phyloP scores from a whole-genome alignment of 495 filamentous ascomycete genomes.

The Hypoxylon fragiforme region DNA sequence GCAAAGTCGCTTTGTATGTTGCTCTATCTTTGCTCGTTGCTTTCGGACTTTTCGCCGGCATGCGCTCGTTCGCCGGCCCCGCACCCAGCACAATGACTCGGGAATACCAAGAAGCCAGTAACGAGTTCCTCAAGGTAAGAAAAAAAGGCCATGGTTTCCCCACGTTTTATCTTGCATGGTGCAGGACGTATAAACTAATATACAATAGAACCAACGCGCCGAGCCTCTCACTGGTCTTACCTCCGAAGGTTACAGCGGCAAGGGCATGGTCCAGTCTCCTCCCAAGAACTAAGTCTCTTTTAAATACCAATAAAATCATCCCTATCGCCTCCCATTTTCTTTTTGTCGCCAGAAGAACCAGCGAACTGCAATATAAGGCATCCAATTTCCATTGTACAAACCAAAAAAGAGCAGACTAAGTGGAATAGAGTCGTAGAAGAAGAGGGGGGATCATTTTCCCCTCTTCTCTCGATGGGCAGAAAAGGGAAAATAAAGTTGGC shows the following conservation, averaged over 20 bases:
- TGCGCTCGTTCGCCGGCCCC: constrained; percentile 67
- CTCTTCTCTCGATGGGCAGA: not conserved
- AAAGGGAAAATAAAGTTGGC: constrained; percentile 8
- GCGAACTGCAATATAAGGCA: constrained; percentile 22
- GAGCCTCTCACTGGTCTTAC: constrained; percentile 90
- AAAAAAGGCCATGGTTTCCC: not conserved
- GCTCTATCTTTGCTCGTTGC: constrained; percentile 60
- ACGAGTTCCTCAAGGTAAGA: constrained; percentile 85
- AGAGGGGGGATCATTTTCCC: too few species aligned
- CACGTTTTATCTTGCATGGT: not conserved
- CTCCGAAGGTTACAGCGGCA: constrained; percentile 76
- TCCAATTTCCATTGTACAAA: constrained; percentile 25
- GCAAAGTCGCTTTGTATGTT: constrained; percentile 73
- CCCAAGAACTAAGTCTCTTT: constrained; percentile 39
- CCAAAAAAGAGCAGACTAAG: constrained; percentile 21
- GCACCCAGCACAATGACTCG: constrained; percentile 85
- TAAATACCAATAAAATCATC: constrained; percentile 4
- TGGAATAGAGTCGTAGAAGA: constrained; percentile 23
- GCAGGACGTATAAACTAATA: constrained; percentile 23
- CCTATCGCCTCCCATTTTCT: constrained; percentile 25
- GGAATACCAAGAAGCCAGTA: constrained; percentile 90
- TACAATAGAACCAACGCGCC: constrained; percentile 70
- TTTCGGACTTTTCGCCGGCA: constrained; percentile 64
- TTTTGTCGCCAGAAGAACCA: constrained; percentile 45
- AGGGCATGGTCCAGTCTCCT: constrained; percentile 78